Percentiles rank a stretch among this genome's conserved stretches.
Evolutionary conservation across 331 rosid genomes (phyloP).

Genomic region (Saraca asoca): DNA sequence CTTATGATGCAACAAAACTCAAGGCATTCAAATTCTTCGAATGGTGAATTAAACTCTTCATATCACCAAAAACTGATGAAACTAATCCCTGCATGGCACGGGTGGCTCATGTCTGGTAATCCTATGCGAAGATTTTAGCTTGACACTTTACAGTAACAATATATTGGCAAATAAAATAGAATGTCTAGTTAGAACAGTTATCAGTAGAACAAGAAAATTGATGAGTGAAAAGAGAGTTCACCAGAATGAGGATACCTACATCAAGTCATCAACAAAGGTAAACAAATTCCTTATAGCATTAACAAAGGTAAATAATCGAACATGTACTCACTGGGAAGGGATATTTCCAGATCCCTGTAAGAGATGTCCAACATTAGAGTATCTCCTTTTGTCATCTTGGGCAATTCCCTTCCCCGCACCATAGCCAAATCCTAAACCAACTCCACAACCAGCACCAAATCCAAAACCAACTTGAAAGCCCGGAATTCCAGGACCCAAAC

Average conservation of each 20-base stretch:
- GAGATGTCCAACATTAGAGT: slow-evolving; percentile 70
- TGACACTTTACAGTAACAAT: slow-evolving; percentile 8
- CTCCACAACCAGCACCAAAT: slow-evolving; percentile 88
- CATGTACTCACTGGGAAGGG: slow-evolving; percentile 62
- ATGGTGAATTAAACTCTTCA: background rate
- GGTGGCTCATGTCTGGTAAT: no score
- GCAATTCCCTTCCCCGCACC: slow-evolving; percentile 84
- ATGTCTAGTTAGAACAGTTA: background rate
- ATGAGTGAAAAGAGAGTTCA: background rate
- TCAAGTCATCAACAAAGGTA: slow-evolving; percentile 14
- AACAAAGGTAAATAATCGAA: slow-evolving; percentile 1
- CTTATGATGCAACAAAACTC: background rate
- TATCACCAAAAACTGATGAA: slow-evolving; percentile 2
- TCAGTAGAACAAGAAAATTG: background rate
- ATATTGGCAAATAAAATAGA: slow-evolving; percentile 7
- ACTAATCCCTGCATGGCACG: background rate
- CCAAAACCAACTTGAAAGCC: slow-evolving; percentile 82
- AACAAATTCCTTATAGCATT: background rate
- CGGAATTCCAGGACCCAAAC: slow-evolving; percentile 90
- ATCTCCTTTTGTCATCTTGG: slow-evolving; percentile 61
- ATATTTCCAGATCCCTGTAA: slow-evolving; percentile 38
- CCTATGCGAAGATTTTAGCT: no score
- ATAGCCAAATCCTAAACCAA: slow-evolving; percentile 89
- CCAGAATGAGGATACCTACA: slow-evolving; percentile 27
- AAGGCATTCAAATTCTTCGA: slow-evolving; percentile 19